phyloP scores from a whole-genome alignment of 2,329 filamentous ascomycete genomes.

The Verticillium isaacii region DNA sequence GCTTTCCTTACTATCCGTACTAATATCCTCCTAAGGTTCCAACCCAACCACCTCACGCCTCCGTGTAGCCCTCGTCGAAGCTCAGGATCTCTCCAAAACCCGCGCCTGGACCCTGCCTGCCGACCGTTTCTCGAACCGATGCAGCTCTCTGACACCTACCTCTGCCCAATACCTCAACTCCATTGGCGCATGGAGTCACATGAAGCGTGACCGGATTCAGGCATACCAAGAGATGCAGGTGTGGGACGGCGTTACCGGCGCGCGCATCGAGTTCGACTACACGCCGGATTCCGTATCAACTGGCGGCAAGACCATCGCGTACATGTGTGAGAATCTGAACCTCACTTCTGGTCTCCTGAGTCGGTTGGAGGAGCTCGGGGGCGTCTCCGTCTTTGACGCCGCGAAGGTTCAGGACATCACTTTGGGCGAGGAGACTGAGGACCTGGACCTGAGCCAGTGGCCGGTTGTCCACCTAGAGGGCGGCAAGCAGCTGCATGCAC shows the following conservation, averaged over 20 bases:
- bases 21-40: constrained; percentile 50
- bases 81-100: constrained; percentile 72
- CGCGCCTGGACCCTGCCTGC: constrained; percentile 61
- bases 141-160: constrained; percentile 86
- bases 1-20: neutral
- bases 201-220: constrained; percentile 71
- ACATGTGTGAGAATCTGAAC: constrained; percentile 95
- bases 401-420: constrained; percentile 76
- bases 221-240: constrained; percentile 96
- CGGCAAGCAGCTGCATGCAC: constrained; percentile 66
- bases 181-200: constrained; percentile 81
- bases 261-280: constrained; percentile 87
- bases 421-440: constrained; percentile 64
- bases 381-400: constrained; percentile 67
- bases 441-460: constrained; percentile 79
- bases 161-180: constrained; percentile 77
- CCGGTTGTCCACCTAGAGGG: constrained; percentile 72
- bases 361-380: constrained; percentile 64
- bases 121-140: constrained; percentile 82
- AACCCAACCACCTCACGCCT: constrained; percentile 71
- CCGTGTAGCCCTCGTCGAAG: constrained; percentile 84
- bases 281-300: constrained; percentile 36
- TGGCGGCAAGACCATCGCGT: constrained; percentile 68
- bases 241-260: constrained; percentile 90
- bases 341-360: constrained; percentile 73